phyloP scores from a whole-genome alignment of 106 monocot species.

The Dioscorea alata region DNA sequence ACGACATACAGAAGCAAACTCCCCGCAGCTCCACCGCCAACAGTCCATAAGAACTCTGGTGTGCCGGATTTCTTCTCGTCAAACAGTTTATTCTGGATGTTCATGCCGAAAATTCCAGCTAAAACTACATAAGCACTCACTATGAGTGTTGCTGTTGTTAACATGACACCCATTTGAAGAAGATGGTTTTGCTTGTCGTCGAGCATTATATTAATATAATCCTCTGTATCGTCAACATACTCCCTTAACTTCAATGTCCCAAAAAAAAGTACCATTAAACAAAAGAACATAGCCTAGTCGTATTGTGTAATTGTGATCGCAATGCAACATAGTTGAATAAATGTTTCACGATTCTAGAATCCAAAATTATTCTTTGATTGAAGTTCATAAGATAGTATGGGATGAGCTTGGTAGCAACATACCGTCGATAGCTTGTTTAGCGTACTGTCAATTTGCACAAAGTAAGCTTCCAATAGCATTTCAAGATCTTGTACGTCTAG shows the following conservation, averaged over 20 bases:
- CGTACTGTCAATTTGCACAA: conserved; percentile 65
- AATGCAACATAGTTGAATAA: too few relatives aligned
- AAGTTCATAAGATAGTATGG: too few relatives aligned
- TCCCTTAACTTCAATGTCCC: conserved; percentile 49
- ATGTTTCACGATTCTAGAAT: too few relatives aligned
- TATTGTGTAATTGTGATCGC: too few relatives aligned
- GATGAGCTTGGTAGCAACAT: conserved; percentile 1
- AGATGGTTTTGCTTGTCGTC: conserved; percentile 84
- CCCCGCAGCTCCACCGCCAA: conserved; percentile 42
- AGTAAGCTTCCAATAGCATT: conserved; percentile 80
- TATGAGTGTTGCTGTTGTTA: conserved; percentile 64
- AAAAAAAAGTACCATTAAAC: not conserved
- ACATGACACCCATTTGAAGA: conserved; percentile 57
- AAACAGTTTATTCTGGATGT: conserved; percentile 47
- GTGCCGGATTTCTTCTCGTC: conserved; percentile 37
- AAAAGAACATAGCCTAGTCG: not conserved
- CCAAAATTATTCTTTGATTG: too few relatives aligned
- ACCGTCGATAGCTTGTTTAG: conserved; percentile 66
- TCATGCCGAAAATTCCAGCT: conserved; percentile 68
- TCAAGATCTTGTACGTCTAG: conserved; percentile 57
- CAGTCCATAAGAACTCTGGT: conserved; percentile 38
- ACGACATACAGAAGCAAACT: conserved; percentile 41
- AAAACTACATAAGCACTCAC: conserved; percentile 40
- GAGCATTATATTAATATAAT: conserved; percentile 84
- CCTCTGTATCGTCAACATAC: conserved; percentile 79